Base-by-base conservation (phyloP, 306 rosid species). In the Alnus rubra region DNA sequence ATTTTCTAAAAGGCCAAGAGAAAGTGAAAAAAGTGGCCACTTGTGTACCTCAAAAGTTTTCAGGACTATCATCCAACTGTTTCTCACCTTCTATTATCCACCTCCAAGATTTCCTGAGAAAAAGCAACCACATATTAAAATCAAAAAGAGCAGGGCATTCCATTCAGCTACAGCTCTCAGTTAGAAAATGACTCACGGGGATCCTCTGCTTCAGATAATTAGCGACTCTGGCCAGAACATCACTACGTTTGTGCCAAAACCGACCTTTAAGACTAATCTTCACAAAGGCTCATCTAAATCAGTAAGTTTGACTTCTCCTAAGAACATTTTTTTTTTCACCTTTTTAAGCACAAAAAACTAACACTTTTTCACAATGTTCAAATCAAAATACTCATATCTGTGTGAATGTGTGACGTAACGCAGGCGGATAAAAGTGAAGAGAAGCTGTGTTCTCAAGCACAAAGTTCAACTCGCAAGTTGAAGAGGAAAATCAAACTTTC, bases 61-160 rank as follows among this genome's bases (percentile, higher is more conserved):
- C 92, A 16, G 97, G 98, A 73, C 98, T 92, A 23, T 95, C 98
- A 80, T 95, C 98, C 92, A 95, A 80, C 87, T 95, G 98, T 82
- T 89, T 90, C 90, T 92, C 94, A 47, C 92, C 89, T 89, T 95
- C 97, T 71, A 95, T 84, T 84, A 48, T 91, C 98, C 49, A 95
- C 98, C 89, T 95, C 98, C 80, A 95, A 83, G 74, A 95, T 92
- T 88, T 95, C 98, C 98, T 91, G 89, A 67, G 58, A 77, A 39
- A 60, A 76, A 58, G 10, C 30, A 49, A 78, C 63, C 30, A 7
- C 30, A 54, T 31, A 18, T 3, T 23, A 59, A 59, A 8, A 68
- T 4, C 14, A 59, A 73, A 59, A 76, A 59, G n/a, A 15, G 9
- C n/a, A 31, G 30, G 49, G 30, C 33, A 52, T 77, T 48, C 6